Evolutionary conservation across 2,329 filamentous ascomycete genomes (phyloP), one percentile per base, ranked within the genome.

Genomic region (Cladosporium colombiae): DNA sequence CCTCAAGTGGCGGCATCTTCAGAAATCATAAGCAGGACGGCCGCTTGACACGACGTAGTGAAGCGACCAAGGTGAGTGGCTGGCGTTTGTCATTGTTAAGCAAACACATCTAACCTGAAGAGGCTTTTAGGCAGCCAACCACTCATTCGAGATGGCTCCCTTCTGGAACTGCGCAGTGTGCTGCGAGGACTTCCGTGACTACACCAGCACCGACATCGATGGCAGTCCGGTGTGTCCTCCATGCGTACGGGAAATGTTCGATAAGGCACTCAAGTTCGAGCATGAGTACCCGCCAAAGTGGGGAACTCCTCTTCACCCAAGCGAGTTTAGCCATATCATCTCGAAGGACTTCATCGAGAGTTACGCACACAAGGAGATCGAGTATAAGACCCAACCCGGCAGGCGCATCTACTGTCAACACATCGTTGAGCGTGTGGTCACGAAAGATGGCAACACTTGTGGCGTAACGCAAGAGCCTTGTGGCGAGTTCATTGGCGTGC

Each of bases 261-360:
- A 63, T 37, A 55, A 63, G 23, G 61, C 61, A 14, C 33, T 63
- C 16, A 31, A 56, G 33, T 63, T 56, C 35, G 61, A 63, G 61
- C 61, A 56, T n/a, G 33, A 56, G 14, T 63, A 63, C 18, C 61
- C 61, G 23, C 61, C 61, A 1, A 27, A 27, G 16, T 63, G 61
- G 61, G 18, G 33, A 7, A 25, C 6, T 13, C 3, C 16, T 21
- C 16, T 63, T 18, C 50, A 63, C 13, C 50, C 61, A 14, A 63
- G 50, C 25, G 61, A 63, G 14, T 63, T 63, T 35, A 18, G 35
- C 21, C 61, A 63, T 25, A 63, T 63, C 21, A 46, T 63, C 18
- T 33, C 61, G 16, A n/a, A 23, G 10, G 61, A 56, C 11, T 63
- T 33, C 50, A 55, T 63, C 5, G 35, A 44, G 13, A 13, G 4